These are phyloP conservation scores for Dissophora globulifera DNA, from an alignment of 192 early-diverging fungal genomes.

Conservation along the genomic window DNA sequence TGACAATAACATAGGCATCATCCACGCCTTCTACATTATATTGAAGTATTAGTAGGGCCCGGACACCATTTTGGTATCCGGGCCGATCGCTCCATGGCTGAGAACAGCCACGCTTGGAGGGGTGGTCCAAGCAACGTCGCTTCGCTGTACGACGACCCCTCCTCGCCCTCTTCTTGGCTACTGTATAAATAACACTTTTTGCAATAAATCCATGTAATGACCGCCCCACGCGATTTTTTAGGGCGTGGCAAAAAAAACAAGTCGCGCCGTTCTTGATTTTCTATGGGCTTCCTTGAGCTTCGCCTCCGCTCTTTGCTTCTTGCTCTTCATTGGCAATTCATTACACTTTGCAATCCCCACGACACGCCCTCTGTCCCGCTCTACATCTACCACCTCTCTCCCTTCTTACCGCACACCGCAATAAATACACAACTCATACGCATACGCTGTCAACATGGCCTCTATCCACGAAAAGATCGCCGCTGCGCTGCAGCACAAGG, in stretches of 20 bases:
- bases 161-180: too few species aligned
- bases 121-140: too few species aligned
- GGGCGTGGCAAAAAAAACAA: too few species aligned
- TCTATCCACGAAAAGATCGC: constrained; percentile 41
- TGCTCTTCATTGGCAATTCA: background rate
- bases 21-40: constrained; percentile 56
- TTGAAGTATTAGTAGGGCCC: constrained; percentile 38
- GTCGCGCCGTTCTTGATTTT: too few species aligned
- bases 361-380: too few species aligned
- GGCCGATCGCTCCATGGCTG: too few species aligned
- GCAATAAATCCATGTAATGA: too few species aligned
- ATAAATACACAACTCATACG: background rate
- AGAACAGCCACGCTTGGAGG: too few species aligned
- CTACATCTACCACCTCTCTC: background rate
- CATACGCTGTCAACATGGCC: constrained; percentile 7
- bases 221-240: too few species aligned
- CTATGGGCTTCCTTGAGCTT: background rate
- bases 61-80: background rate
- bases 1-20: constrained; percentile 36
- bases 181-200: too few species aligned
- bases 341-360: background rate
- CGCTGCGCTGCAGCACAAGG: constrained; percentile 37
- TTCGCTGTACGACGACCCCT: too few species aligned
- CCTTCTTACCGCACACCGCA: constrained; percentile 2
- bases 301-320: background rate